A percentile compares a stretch with the other conserved stretches of the same genome.
phyloP scores from a whole-genome alignment of 768 basidiomycete species.

The Hygrophorus russula region DNA sequence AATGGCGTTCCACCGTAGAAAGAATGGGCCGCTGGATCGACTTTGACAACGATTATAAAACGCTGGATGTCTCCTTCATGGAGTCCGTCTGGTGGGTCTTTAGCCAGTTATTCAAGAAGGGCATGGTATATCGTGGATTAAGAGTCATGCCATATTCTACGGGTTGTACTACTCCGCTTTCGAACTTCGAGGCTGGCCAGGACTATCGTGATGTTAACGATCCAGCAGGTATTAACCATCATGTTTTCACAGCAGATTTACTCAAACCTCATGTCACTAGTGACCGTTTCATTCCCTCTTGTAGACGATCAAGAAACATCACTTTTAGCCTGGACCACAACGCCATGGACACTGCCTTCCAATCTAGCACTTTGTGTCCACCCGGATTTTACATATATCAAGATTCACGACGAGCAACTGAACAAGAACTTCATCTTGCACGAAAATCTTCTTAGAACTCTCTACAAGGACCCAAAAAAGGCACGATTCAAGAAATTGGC shows the following conservation, averaged over 20 bases:
- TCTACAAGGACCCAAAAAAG: conserved; percentile 97
- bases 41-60: conserved; percentile 99
- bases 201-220: conserved; percentile 91
- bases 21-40: conserved; percentile 99
- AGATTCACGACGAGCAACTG: conserved; percentile 85
- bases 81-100: conserved; percentile 99
- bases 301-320: conserved; percentile 88
- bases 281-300: conserved; percentile 87
- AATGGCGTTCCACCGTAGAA: conserved; percentile 93
- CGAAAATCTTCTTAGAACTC: conserved; percentile 72
- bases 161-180: conserved; percentile 89
- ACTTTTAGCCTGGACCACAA: conserved; percentile 96
- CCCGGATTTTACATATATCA: conserved; percentile 92
- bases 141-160: conserved; percentile 98
- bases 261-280: conserved; percentile 22
- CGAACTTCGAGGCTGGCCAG: conserved; percentile 93
- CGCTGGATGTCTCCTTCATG: conserved; percentile 88
- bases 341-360: conserved; percentile 96
- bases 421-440: conserved; percentile 87
- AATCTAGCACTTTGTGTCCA: conserved; percentile 94
- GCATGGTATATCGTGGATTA: conserved; percentile 85
- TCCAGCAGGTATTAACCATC: conserved; percentile 63
- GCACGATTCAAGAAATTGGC: conserved; percentile 90
- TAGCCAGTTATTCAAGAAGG: conserved; percentile 84
- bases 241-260: background rate